Evolutionary conservation across 139 green algal genomes (phyloP).

Genomic region (Chloropicon primus): DNA sequence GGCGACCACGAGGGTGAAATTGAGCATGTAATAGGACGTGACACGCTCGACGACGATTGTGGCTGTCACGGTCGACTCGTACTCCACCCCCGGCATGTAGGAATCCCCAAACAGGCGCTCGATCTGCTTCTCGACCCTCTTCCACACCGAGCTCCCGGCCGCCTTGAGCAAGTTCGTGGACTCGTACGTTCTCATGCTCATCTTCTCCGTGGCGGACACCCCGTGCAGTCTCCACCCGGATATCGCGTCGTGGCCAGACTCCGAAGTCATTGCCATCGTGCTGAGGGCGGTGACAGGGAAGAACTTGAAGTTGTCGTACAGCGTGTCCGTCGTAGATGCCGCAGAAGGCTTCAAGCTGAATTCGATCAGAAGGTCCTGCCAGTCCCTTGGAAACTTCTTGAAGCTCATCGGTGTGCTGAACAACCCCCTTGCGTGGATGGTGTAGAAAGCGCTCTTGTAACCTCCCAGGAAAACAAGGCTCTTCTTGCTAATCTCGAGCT

Average conservation of each 20-base stretch:
- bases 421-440: neutral
- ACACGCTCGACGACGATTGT: neutral
- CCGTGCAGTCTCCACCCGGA: neutral
- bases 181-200: neutral
- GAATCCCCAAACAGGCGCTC: neutral
- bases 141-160: neutral
- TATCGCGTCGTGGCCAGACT: neutral
- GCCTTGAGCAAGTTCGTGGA: neutral
- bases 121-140: neutral
- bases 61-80: neutral
- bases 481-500: neutral
- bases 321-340: neutral
- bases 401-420: neutral
- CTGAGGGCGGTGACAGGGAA: neutral
- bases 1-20: neutral
- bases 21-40: neutral
- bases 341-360: neutral
- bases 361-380: neutral
- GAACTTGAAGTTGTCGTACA: neutral
- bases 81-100: neutral
- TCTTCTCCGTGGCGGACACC: neutral
- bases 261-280: neutral
- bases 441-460: neutral
- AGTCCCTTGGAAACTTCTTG: neutral
- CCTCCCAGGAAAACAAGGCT: neutral